Base-by-base conservation (phyloP, 495 filamentous ascomycete species). In the Acidomyces sp. region DNA sequence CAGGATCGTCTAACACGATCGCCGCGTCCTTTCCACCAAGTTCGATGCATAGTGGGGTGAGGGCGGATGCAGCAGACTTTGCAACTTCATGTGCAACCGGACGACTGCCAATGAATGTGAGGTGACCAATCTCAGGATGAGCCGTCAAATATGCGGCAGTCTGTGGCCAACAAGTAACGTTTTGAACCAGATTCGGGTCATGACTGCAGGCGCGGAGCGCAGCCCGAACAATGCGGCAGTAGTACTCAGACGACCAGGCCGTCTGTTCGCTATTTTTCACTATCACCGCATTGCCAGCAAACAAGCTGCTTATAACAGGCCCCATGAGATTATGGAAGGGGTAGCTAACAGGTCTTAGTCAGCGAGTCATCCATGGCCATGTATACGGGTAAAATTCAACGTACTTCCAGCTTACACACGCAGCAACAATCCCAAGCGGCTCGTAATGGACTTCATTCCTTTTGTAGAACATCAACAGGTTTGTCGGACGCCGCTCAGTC, bases 101-200 rank as follows among this genome's bases (percentile, higher is more conserved):
- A 4, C 78, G 72, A 15, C 82, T 90, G 39, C 90, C 90, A 59
- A 99, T 99, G 65, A 99, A 99, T n/a, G 90, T 96, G 40, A 99
- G 64, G 55, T 99, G 92, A 23, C 74, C 65, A 49, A 96, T 83
- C 5, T 68, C 72, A 0, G 82, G 77, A 59, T 96, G 88, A 12
- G 78, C 83, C 18, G 86, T 93, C n/a, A 99, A 60, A 51, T 85
- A 70, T 32, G 72, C 64, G 5, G 88, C 90, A 0, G 78, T 76
- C 38, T 78, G 62, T 3, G 90, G 92, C 71, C 90, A 90, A 64
- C 87, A 94, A 22, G 80, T 69, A 34, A 93, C 67, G 22, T 72
- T 76, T 62, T 95, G 88, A 38, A 96, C 74, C 10, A 99, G 69
- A 24, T 82, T 64, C 0, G 82, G 75, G 18, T 85, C 78, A 57